These are phyloP conservation scores for Rhodamnia rubescens DNA, from an alignment of 345 rosid genomes.

Conservation along the genomic window DNA sequence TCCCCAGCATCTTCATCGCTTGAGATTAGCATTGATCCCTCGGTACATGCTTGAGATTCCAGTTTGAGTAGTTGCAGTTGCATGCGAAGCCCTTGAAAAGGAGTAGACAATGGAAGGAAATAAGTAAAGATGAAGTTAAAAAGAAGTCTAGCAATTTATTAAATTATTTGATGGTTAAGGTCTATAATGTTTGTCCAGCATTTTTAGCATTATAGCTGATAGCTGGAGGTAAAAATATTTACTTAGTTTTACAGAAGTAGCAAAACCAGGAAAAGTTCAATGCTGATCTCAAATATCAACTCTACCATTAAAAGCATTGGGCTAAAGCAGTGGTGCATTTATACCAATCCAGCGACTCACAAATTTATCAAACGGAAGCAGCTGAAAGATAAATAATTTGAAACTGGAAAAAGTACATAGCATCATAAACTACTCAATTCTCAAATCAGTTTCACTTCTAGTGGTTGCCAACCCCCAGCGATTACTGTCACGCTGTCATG, in stretches of 20 bases:
- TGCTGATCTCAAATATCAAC: background rate
- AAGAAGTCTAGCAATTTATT: background rate
- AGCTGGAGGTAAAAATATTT: background rate
- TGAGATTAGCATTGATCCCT: conserved; percentile 50
- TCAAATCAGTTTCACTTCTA: background rate
- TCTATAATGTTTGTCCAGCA: background rate
- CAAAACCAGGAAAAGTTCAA: background rate
- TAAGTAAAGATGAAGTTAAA: background rate
- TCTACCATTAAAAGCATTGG: background rate
- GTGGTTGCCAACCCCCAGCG: background rate
- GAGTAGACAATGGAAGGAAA: background rate
- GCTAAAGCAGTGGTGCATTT: background rate
- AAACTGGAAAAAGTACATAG: background rate
- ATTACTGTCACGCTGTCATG: background rate
- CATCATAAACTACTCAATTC: background rate
- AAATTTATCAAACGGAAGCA: background rate
- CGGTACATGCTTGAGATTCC: conserved; percentile 59
- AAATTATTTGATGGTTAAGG: background rate
- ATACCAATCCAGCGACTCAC: background rate
- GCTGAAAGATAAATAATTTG: background rate
- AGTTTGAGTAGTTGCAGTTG: conserved; percentile 85
- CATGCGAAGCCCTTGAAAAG: conserved; percentile 69
- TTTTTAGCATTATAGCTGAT: background rate
- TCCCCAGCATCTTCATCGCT: conserved; percentile 58
- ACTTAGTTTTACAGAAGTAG: background rate